Conservation (phyloP, 768 basidiomycete genomes). For the Pulveroboletus sp. region DNA sequence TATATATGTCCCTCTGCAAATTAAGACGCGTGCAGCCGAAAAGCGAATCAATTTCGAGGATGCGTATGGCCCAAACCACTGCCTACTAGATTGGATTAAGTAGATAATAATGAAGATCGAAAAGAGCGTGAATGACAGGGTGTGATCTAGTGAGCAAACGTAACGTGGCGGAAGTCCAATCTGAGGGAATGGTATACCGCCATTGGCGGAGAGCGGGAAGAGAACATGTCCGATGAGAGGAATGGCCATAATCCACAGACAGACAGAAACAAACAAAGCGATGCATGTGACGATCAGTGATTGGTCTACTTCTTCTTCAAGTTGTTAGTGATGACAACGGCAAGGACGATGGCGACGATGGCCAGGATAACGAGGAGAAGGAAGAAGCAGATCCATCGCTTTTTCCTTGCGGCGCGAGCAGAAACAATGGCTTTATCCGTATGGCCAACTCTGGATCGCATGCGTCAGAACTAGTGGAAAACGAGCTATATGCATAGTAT, state of each 20-base stretch:
- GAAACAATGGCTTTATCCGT: constrained; percentile 84
- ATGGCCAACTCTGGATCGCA: constrained; percentile 58
- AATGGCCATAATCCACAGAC: background rate
- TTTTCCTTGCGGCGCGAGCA: constrained; percentile 86
- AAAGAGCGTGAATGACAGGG: constrained; percentile 15
- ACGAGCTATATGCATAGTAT: constrained; percentile 21
- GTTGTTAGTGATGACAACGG: constrained; percentile 50
- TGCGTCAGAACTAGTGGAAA: background rate
- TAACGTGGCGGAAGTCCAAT: constrained; percentile 13
- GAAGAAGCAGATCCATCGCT: constrained; percentile 96
- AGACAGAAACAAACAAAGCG: background rate
- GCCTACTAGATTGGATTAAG: constrained; percentile 28
- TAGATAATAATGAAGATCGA: constrained; percentile 20
- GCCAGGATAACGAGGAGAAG: constrained; percentile 63
- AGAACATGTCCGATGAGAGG: constrained; percentile 10
- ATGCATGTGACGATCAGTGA: background rate
- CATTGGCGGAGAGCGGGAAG: constrained; percentile 2
- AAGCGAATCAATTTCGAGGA: constrained; percentile 6
- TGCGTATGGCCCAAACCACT: constrained; percentile 13
- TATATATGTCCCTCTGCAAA: background rate
- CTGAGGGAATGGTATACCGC: constrained; percentile 19
- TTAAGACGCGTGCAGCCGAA: background rate
- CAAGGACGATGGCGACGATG: constrained; percentile 61
- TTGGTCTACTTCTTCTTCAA: constrained; percentile 33
- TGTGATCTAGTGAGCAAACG: constrained; percentile 14